These are phyloP conservation scores for Ganoderma sinense DNA, from an alignment of 1,284 basidiomycete species.

Conservation along the genomic window DNA sequence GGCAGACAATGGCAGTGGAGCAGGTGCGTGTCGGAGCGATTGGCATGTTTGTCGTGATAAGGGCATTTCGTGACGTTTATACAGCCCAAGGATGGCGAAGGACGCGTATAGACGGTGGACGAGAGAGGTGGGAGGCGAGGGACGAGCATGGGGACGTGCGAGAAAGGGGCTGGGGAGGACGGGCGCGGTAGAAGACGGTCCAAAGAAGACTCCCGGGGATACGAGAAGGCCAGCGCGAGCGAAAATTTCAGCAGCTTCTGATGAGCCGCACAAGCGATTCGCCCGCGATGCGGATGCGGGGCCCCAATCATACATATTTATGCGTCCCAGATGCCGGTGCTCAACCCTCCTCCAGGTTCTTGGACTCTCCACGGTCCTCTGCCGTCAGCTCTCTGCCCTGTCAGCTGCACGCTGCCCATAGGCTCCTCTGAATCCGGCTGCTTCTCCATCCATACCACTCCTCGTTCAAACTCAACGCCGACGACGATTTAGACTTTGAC, in stretches of 20 bases:
- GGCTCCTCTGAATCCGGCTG: not conserved
- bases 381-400: not conserved
- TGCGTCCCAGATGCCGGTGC: not conserved
- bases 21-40: not conserved
- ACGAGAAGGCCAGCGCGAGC: not conserved
- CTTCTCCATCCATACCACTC: not conserved
- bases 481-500: not conserved
- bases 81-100: not conserved
- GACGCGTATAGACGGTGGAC: not conserved
- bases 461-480: not conserved
- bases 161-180: not conserved
- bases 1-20: not conserved
- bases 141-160: not conserved
- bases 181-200: not conserved
- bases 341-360: not conserved
- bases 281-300: not conserved
- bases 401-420: not conserved
- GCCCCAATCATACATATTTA: slow-evolving; percentile 4
- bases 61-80: not conserved
- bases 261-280: slow-evolving; percentile 5
- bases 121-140: not conserved
- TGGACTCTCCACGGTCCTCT: not conserved
- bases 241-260: slow-evolving; percentile 3
- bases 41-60: not conserved
- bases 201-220: not conserved